phyloP scores from a whole-genome alignment of 257 asterid genomes.

The Primulina eburnea region DNA sequence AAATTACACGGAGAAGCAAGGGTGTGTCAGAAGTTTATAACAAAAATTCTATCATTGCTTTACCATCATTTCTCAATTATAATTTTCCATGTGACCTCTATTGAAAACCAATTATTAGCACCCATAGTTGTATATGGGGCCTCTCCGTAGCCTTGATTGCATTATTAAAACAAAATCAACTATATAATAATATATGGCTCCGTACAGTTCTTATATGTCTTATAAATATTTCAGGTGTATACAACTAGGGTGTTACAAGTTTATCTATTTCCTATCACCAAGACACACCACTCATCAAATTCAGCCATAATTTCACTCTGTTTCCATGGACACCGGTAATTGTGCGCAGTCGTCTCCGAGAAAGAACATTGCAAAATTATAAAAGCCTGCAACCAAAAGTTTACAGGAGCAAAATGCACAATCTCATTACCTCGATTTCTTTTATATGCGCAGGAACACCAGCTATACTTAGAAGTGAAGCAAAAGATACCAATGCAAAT shows the following conservation, averaged over 20 bases:
- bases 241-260: not conserved
- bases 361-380: not conserved
- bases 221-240: not conserved
- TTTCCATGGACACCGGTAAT: not conserved
- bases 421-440: slow-evolving; percentile 72
- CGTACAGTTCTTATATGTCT: no score
- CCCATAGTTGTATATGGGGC: not conserved
- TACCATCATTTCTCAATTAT: not conserved
- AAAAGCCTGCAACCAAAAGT: not conserved
- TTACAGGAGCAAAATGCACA: not conserved
- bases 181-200: no score
- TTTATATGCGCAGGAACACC: slow-evolving; percentile 88
- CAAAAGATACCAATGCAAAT: slow-evolving; percentile 74
- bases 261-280: not conserved
- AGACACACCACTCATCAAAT: not conserved
- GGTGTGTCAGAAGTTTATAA: not conserved
- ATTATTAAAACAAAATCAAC: no score
- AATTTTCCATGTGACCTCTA: not conserved
- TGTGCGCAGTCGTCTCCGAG: not conserved
- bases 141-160: not conserved
- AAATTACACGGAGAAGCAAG: not conserved
- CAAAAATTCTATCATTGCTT: not conserved
- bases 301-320: not conserved
- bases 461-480: slow-evolving; percentile 82
- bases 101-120: not conserved